These are phyloP conservation scores for Phytophthora multivora DNA, from an alignment of 352 stramenopile genomes.

Conservation along the genomic window DNA sequence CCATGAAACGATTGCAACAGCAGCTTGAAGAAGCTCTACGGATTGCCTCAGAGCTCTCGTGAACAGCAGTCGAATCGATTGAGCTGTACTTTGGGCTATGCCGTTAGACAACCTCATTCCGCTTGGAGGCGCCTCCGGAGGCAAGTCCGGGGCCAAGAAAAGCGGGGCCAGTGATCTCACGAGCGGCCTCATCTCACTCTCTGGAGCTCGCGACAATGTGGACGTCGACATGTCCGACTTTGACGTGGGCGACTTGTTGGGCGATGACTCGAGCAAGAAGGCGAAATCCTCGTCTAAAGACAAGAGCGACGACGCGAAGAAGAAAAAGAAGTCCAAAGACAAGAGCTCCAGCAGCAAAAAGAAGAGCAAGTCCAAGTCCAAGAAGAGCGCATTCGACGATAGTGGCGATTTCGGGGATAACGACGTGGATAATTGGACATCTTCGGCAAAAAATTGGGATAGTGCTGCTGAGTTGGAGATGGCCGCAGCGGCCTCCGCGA, in stretches of 20 bases:
- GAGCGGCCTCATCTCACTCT: constrained; percentile 65
- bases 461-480: constrained; percentile 34
- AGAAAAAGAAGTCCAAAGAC: constrained; percentile 38
- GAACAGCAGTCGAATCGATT: too few relatives aligned
- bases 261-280: constrained; percentile 40
- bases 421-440: constrained; percentile 10
- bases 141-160: constrained; percentile 16
- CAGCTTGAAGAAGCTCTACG: too few relatives aligned
- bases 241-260: constrained; percentile 60
- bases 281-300: constrained; percentile 29
- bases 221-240: constrained; percentile 62
- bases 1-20: too few relatives aligned
- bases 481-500: constrained; percentile 23
- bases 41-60: too few relatives aligned
- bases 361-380: constrained; percentile 58
- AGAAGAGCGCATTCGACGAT: constrained; percentile 38
- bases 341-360: constrained; percentile 39
- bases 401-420: constrained; percentile 28
- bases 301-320: constrained; percentile 35
- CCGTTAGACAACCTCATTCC: constrained; percentile 57
- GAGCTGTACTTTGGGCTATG: constrained; percentile 20
- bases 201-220: constrained; percentile 25
- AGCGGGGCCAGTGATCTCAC: constrained; percentile 47
- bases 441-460: constrained; percentile 30
- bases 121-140: constrained; percentile 35